These are phyloP conservation scores for Didymella exigua DNA, from an alignment of 2,329 filamentous ascomycete genomes.

Conservation along the genomic window DNA sequence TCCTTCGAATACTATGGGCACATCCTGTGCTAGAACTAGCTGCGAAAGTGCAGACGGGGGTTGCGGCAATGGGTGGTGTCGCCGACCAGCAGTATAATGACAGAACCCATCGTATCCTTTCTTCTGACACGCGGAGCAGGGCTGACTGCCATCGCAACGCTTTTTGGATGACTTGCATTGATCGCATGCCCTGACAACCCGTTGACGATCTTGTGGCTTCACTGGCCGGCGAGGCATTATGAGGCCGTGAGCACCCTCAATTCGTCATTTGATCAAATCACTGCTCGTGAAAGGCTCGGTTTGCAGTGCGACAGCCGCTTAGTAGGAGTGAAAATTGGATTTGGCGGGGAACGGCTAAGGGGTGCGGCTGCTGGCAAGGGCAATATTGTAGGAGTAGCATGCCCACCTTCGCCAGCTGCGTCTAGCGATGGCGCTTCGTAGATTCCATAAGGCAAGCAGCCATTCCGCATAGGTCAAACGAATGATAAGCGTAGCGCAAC, in stretches of 20 bases:
- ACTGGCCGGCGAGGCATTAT: slow-evolving; percentile 31
- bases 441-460: not conserved
- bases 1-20: not conserved
- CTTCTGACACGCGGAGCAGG: slow-evolving; percentile 27
- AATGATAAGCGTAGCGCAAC: slow-evolving; percentile 9
- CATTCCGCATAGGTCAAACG: not conserved
- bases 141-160: slow-evolving; percentile 24
- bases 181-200: slow-evolving; percentile 29
- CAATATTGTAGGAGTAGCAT: slow-evolving; percentile 4
- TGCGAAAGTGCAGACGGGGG: slow-evolving; percentile 1
- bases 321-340: not conserved
- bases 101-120: slow-evolving; percentile 21
- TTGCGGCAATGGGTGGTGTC: slow-evolving; percentile 17
- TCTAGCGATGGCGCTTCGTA: slow-evolving; percentile 2
- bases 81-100: slow-evolving; percentile 18
- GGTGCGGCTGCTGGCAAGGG: slow-evolving; percentile 8
- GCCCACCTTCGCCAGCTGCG: not conserved
- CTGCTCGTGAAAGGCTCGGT: not conserved
- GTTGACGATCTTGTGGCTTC: slow-evolving; percentile 28
- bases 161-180: slow-evolving; percentile 30
- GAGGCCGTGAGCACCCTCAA: not conserved
- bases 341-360: slow-evolving; percentile 12
- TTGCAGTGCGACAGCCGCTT: slow-evolving; percentile 13
- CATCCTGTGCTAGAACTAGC: not conserved
- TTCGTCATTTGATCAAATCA: slow-evolving; percentile 13